Conservation (phyloP, 371 early-diverging fungal species). For the Mucor circinelloides region DNA sequence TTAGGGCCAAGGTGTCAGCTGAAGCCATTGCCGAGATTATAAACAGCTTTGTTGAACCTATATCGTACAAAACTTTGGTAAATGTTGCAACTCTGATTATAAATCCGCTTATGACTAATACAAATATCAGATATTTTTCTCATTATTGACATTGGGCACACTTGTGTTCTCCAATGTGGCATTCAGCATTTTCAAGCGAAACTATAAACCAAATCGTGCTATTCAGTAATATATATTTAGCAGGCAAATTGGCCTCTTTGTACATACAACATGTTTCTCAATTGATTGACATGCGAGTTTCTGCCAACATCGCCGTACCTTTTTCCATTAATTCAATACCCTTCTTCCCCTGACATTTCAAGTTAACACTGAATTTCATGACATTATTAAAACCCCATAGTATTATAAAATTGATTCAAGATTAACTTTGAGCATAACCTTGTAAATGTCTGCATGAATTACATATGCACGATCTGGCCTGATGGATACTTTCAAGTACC, state of each 20-base stretch:
- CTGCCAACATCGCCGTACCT: not conserved
- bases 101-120: not conserved
- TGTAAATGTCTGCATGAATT: not conserved
- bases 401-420: not conserved
- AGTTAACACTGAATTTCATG: not conserved
- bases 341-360: not conserved
- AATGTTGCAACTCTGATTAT: not conserved
- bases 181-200: conserved; percentile 11
- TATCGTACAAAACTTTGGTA: conserved; percentile 83
- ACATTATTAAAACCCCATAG: not conserved
- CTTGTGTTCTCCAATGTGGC: conserved; percentile 20
- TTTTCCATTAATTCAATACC: not conserved
- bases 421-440: not conserved
- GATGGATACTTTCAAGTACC: not conserved
- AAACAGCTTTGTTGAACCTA: conserved; percentile 78
- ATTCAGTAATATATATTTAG: not conserved
- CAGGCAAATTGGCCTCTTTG: not conserved
- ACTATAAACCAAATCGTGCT: not conserved
- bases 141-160: conserved; percentile 2
- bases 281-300: not conserved
- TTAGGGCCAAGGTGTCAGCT: conserved; percentile 68
- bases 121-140: not conserved
- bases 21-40: conserved; percentile 82
- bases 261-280: not conserved
- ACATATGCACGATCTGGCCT: not conserved